Conservation (phyloP, 176 grass and related monocot species). For the Sorghum bicolor region Sorghum_bicolor_NCBIv3 NC_012872.2:5094501-5095000, state of each 20-base stretch:
- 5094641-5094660: not conserved
- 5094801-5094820: not conserved
- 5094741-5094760: not conserved
- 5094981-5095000: too few relatives aligned
- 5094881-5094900: too few relatives aligned
- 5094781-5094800: not conserved
- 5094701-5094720: not conserved
- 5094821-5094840: too few relatives aligned
- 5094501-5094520: too few relatives aligned
- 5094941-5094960: too few relatives aligned
- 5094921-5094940: too few relatives aligned
- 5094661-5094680: not conserved
- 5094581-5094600: not conserved
- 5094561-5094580: too few relatives aligned
- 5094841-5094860: too few relatives aligned
- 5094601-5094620: not conserved
- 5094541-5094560: not conserved
- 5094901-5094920: too few relatives aligned
- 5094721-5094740: not conserved
- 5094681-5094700: not conserved
- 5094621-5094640: not conserved
- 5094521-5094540: too few relatives aligned
- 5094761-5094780: not conserved
- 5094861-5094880: too few relatives aligned
- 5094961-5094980: too few relatives aligned